Evolutionary conservation across 139 green algal genomes (phyloP), one percentile per base, ranked within the genome.

Genomic region (Coelastrella sp.): DNA sequence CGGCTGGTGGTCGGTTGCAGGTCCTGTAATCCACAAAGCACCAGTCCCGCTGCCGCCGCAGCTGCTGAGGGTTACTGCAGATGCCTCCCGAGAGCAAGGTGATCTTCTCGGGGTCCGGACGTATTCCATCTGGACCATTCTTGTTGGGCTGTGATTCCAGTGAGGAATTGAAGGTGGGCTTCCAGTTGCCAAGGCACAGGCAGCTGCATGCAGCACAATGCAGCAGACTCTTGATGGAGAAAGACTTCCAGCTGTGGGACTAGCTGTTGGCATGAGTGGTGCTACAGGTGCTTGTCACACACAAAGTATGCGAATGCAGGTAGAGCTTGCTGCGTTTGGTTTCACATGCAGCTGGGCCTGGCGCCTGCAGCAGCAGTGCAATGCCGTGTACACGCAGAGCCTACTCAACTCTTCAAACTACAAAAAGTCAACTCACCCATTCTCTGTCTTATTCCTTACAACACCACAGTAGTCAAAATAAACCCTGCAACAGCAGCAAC

Each of bases 401-500:
- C 35, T 49, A 14, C 5, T 70, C 12, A 70, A 70, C 63, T 15
- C 12, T 14, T 17, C 15, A 70, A 14, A 5, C 12, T 17, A 12
- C 12, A 4, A 7, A 22, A 6, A 22, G 63, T 22, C 63, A 9
- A 20, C 75, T 84, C 56, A 84, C 78, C 78, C 78, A 19, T 49
- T 15, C 49, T 84, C 78, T 12, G 56, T 84, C 56, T 84, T 84
- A 49, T 84, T 84, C 49, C 78, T 60, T 6, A 84, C 78, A 17
- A n/a, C 49, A 27, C 12, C 49, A 61, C 78, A 84, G 17, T 84
- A 84, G 27, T 84, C 78, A 84, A 84, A 84, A 56, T 84, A 84
- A 6, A 84, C 49, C 78, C 78, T 84, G 78, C 78, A 84, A 0
- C 17, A 83, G 17, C 17, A 25, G 15, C 68, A 76, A 24, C 17